A percentile compares a stretch with the other conserved stretches of the same genome.
These are phyloP conservation scores for Aristolochia contorta DNA, from an alignment of 164 flowering plant genomes.

Conservation along the genomic window DNA sequence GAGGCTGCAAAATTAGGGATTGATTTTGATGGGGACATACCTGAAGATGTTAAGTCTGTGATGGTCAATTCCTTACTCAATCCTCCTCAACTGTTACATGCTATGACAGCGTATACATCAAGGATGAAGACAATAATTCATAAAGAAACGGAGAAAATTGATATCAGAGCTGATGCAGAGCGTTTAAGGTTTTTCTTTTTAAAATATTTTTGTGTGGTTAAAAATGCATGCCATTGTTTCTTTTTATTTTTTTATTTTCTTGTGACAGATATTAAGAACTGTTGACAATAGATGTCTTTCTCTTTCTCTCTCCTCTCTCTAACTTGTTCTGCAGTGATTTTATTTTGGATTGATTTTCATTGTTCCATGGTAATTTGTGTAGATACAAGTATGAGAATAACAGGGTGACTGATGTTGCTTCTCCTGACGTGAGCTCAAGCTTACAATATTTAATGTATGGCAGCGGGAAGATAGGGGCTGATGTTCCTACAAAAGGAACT, in stretches of 20 bases:
- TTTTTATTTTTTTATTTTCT: no score
- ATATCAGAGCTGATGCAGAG: conserved; percentile 94
- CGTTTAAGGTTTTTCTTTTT: conserved; percentile 53
- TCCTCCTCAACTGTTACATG: conserved; percentile 79
- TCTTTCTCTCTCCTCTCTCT: no score
- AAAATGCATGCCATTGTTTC: no score
- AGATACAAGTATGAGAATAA: conserved; percentile 94
- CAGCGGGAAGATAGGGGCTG: conserved; percentile 57
- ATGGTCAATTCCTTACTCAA: conserved; percentile 47
- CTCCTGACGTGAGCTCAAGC: conserved; percentile 68
- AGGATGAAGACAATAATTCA: conserved; percentile 57
- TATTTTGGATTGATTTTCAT: no score
- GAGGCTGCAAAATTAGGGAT: conserved; percentile 76
- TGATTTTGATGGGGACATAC: conserved; percentile 82
- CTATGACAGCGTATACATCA: conserved; percentile 64
- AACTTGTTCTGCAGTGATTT: no score
- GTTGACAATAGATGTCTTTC: no score
- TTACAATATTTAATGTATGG: conserved; percentile 65
- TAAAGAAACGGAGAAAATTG: conserved; percentile 83
- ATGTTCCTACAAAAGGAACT: conserved; percentile 54
- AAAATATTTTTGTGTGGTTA: neutral
- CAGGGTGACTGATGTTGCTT: conserved; percentile 67
- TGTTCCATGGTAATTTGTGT: conserved; percentile 4
- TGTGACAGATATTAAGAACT: no score
- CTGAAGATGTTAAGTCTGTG: conserved; percentile 61